A percentile compares a stretch with the other conserved stretches of the same genome.
Conservation (phyloP, 192 early-diverging fungal species). For the Mortierella antarctica region DNA sequence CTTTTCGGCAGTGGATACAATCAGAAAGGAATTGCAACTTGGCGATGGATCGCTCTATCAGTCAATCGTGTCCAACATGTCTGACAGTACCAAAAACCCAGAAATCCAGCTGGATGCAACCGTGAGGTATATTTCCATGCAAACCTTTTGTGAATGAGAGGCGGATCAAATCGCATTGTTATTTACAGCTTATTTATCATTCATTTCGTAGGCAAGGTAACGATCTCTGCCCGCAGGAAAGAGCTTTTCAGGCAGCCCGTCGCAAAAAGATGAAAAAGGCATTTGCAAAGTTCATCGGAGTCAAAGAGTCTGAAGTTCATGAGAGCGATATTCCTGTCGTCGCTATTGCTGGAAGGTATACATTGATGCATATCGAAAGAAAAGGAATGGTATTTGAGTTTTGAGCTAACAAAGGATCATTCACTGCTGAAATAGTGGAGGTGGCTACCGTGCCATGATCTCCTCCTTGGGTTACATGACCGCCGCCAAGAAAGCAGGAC, state of each 20-base stretch:
- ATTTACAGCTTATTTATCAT: too few species aligned
- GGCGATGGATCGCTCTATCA: constrained; percentile 51
- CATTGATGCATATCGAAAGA: background rate
- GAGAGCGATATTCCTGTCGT: constrained; percentile 77
- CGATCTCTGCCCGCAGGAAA: constrained; percentile 59
- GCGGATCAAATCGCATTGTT: background rate
- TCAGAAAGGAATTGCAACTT: constrained; percentile 43
- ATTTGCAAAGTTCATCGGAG: constrained; percentile 85
- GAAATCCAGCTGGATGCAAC: constrained; percentile 57
- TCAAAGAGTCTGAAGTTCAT: constrained; percentile 69
- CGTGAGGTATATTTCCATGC: constrained; percentile 27
- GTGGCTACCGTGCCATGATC: constrained; percentile 88
- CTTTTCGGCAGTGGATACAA: constrained; percentile 32
- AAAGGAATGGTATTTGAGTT: background rate
- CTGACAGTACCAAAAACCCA: constrained; percentile 50
- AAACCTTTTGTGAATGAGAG: background rate
- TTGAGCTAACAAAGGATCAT: background rate
- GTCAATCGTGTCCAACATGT: constrained; percentile 41
- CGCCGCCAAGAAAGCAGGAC: constrained; percentile 71
- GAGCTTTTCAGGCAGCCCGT: constrained; percentile 57
- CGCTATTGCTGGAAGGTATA: constrained; percentile 72
- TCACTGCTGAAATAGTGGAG: constrained; percentile 63
- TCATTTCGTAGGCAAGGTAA: constrained; percentile 38
- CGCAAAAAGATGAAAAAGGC: constrained; percentile 61
- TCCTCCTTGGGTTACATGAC: constrained; percentile 73